These are phyloP conservation scores for Asterophora parasitica DNA, from an alignment of 768 basidiomycete species.

Conservation along the genomic window DNA sequence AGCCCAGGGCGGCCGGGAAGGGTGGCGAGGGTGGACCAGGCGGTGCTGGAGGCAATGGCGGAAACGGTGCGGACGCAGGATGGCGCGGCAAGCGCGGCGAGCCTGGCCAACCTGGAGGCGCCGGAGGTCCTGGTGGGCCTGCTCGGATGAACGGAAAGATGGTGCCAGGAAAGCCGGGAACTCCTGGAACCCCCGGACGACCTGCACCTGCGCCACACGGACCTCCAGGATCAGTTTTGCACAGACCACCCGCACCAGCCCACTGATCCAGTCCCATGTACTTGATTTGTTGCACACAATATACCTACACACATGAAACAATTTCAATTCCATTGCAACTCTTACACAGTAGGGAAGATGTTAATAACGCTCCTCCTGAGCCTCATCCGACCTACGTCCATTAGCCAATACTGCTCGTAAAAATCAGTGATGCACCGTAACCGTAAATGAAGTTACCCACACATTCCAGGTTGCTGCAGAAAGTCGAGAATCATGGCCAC, in stretches of 20 bases:
- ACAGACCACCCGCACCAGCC: too few relatives aligned
- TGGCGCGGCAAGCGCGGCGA: slow-evolving; percentile 1
- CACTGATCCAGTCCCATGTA: too few relatives aligned
- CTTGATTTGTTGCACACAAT: background rate
- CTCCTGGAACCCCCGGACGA: slow-evolving; percentile 9
- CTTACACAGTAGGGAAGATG: too few relatives aligned
- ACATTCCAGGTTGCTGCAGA: slow-evolving; percentile 13
- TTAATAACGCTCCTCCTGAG: too few relatives aligned
- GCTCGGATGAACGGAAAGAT: background rate
- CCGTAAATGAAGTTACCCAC: slow-evolving; percentile 3
- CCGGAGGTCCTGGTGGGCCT: slow-evolving; percentile 7
- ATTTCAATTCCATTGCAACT: background rate
- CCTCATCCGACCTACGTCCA: slow-evolving; percentile 6
- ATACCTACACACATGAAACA: background rate
- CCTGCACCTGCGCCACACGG: slow-evolving; percentile 1
- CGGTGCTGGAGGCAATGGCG: slow-evolving; percentile 8
- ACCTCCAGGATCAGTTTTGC: too few relatives aligned
- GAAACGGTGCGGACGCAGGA: slow-evolving; percentile 4
- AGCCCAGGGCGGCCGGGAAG: background rate
- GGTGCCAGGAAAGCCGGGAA: slow-evolving; percentile 10
- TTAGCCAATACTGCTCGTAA: background rate
- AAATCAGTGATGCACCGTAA: background rate
- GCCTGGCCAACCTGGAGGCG: slow-evolving; percentile 10
- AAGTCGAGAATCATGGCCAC: slow-evolving; percentile 9
- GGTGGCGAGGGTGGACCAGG: background rate